phyloP scores from a whole-genome alignment of 257 asterid species.

The Salvia rosmarinus region DNA sequence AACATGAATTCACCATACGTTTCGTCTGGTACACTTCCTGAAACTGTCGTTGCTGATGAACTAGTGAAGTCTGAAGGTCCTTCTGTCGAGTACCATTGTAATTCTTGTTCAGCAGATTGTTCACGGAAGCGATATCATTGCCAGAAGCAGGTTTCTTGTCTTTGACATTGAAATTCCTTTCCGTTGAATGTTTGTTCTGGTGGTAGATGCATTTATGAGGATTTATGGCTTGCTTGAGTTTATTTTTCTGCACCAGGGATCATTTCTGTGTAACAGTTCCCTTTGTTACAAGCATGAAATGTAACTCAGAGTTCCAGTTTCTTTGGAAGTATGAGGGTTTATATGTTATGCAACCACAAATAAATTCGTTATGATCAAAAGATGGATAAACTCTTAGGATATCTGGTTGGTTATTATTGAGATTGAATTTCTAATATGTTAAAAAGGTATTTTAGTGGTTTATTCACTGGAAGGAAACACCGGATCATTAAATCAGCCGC shows the following conservation, averaged over 20 bases:
- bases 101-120: conserved; percentile 97
- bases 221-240: conserved; percentile 20
- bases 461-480: background rate
- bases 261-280: conserved; percentile 1
- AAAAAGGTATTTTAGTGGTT: background rate
- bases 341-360: background rate
- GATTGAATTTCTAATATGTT: background rate
- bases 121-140: conserved; percentile 98
- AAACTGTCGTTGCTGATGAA: conserved; percentile 72
- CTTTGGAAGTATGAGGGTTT: background rate
- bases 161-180: conserved; percentile 21
- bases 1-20: conserved; percentile 52
- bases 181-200: conserved; percentile 18
- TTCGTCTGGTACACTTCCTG: conserved; percentile 78
- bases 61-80: conserved; percentile 89
- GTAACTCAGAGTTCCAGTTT: background rate
- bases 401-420: background rate
- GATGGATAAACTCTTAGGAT: conserved; percentile 20
- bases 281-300: background rate
- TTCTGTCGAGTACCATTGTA: conserved; percentile 88
- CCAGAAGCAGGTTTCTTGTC: conserved; percentile 87
- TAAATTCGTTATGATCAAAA: background rate
- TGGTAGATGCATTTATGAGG: conserved; percentile 27
- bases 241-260: conserved; percentile 11
- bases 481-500: background rate